Conservation (phyloP, 495 filamentous ascomycete genomes). For the Opeltia flavorubescens region DNA sequence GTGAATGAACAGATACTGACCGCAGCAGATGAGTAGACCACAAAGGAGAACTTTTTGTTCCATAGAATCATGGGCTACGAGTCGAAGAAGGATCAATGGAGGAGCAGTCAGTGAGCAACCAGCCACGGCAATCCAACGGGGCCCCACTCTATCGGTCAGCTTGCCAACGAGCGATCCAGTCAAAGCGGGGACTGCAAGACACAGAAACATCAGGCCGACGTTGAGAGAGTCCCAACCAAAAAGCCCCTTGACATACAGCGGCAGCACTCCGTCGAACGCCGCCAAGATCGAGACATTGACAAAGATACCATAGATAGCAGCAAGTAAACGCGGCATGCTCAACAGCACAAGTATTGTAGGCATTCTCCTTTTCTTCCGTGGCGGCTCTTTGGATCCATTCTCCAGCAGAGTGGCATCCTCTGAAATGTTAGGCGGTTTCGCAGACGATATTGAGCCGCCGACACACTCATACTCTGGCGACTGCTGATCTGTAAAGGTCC, state of each 20-base stretch:
- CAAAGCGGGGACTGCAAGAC: constrained; percentile 31
- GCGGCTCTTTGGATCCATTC: not conserved
- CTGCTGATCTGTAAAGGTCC: constrained; percentile 7
- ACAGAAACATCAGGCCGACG: constrained; percentile 46
- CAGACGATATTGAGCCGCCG: not conserved
- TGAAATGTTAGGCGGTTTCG: not conserved
- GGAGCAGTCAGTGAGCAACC: constrained; percentile 35
- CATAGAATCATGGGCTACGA: constrained; percentile 24
- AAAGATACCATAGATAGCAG: constrained; percentile 30
- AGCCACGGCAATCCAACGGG: constrained; percentile 30
- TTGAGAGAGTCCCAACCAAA: constrained; percentile 46
- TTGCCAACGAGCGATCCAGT: constrained; percentile 22
- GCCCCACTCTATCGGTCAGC: constrained; percentile 36
- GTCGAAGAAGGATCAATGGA: constrained; percentile 35
- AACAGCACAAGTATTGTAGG: constrained; percentile 33
- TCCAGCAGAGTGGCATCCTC: constrained; percentile 1
- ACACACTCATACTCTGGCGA: constrained; percentile 1
- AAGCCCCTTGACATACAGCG: constrained; percentile 26
- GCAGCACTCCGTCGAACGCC: constrained; percentile 35
- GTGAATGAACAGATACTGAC: constrained; percentile 1
- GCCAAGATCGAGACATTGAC: constrained; percentile 34
- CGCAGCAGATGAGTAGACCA: constrained; percentile 20
- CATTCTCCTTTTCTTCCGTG: constrained; percentile 11
- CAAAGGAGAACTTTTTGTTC: constrained; percentile 23
- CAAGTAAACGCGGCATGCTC: constrained; percentile 25